Conservation (phyloP, 2,329 filamentous ascomycete genomes). For the Colletotrichum tropicale region DNA sequence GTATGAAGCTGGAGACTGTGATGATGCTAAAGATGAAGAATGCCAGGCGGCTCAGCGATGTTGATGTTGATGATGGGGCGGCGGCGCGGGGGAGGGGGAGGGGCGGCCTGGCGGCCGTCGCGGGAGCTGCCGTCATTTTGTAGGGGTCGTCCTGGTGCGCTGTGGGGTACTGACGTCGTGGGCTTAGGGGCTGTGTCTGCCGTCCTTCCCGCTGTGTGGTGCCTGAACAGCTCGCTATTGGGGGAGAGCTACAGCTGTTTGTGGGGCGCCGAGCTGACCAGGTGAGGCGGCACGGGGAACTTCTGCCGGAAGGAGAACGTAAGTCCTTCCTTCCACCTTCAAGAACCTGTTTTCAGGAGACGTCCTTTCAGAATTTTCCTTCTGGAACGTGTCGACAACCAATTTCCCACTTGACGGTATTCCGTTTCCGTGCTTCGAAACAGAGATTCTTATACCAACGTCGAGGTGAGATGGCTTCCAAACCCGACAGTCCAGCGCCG, state of each 20-base stretch:
- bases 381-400: not conserved
- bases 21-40: not conserved
- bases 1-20: not conserved
- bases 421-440: not conserved
- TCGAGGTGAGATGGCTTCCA: not conserved
- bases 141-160: not conserved
- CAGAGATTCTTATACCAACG: not conserved
- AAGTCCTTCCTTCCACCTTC: not conserved
- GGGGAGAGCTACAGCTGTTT: not conserved
- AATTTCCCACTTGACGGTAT: not conserved
- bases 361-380: not conserved
- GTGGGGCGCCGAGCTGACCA: not conserved
- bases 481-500: not conserved
- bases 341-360: not conserved
- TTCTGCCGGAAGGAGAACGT: not conserved
- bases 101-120: not conserved
- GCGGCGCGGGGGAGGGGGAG: not conserved
- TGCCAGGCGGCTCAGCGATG: not conserved
- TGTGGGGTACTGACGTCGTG: conserved; percentile 7
- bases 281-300: not conserved
- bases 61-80: not conserved
- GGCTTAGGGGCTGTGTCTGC: conserved; percentile 4
- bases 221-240: conserved; percentile 5
- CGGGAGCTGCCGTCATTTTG: not conserved
- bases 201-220: conserved; percentile 5